Evolutionary conservation across 768 basidiomycete genomes (phyloP).

Genomic region (Mycena rebaudengoi): DNA sequence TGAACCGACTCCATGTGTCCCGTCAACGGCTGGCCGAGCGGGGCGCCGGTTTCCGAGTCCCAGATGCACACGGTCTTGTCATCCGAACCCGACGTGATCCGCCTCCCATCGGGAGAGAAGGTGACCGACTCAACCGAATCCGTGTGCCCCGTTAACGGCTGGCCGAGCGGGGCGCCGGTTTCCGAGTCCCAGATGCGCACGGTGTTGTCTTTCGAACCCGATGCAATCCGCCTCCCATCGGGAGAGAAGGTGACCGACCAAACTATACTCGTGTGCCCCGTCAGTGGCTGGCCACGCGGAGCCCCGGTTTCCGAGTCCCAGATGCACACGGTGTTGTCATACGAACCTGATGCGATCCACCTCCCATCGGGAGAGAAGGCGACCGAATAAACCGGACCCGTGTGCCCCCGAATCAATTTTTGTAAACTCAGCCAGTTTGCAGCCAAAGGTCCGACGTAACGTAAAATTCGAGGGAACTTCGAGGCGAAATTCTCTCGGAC

Average conservation of each 20-base stretch:
- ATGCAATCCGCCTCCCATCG: slow-evolving; percentile 28
- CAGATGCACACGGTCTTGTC: too few species aligned
- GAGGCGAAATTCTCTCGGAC: too few species aligned
- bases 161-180: not conserved
- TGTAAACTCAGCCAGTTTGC: too few species aligned
- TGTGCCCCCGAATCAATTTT: too few species aligned
- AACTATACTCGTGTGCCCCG: slow-evolving; percentile 31
- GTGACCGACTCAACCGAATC: slow-evolving; percentile 43
- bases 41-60: too few species aligned
- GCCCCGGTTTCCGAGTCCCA: slow-evolving; percentile 58
- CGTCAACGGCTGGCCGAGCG: too few species aligned
- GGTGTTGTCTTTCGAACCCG: slow-evolving; percentile 20
- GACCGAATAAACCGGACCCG: slow-evolving; percentile 35
- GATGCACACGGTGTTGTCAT: slow-evolving; percentile 60
- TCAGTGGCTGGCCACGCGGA: slow-evolving; percentile 20
- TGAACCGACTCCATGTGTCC: too few species aligned
- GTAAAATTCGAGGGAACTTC: too few species aligned
- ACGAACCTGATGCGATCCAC: slow-evolving; percentile 57
- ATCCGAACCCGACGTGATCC: too few species aligned
- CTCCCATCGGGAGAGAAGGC: slow-evolving; percentile 60
- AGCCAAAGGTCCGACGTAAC: too few species aligned
- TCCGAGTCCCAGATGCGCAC: slow-evolving; percentile 25
- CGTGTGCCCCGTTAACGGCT: slow-evolving; percentile 27
- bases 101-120: too few species aligned
- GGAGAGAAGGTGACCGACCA: slow-evolving; percentile 33